Evolutionary conservation across 345 rosid species (phyloP), one percentile per base, ranked within the genome.

Genomic region (Lepidium africanum): DNA sequence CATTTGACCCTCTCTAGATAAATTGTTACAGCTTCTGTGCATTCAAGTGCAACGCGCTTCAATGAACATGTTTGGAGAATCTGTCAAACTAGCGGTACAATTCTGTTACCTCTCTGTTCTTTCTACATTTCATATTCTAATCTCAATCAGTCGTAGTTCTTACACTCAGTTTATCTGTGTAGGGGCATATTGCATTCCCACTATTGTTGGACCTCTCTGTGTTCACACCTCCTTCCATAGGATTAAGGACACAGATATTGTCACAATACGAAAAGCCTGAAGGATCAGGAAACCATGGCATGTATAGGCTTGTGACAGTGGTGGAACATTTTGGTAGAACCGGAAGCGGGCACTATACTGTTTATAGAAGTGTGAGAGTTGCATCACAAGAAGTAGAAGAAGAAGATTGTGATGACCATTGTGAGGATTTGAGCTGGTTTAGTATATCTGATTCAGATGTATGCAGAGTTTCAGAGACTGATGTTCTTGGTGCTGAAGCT

Each of bases 281-380:
- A 74, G 46, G 52, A 62, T 47, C 65, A 47, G 63, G 60, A 7
- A 41, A 15, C 54, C 0, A 63, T 37, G 37, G 43, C 42, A 21
- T 74, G 59, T 90, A 88, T 64, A 80, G 79, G 27, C 91, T 93
- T 30, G 85, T 83, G 55, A 79, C 94, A 0, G 92, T 86, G 17
- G 87, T 93, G 72, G 97, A 90, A 76, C 97, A 90, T 77, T 90
- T 84, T 63, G 96, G 97, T 61, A 76, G 82, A 77, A 68, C 79
- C 0, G 96, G 92, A 61, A 80, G 86, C 32, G 96, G 98, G 33
- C 98, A 90, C 79, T 93, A 90, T 56, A 90, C 86, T 16, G 87
- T 88, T 65, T 88, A 87, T 70, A 83, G 97, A 77, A 80, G 84
- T 47, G 77, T 57, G 53, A 77, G 63, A 69, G 41, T 71, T 9